phyloP scores from a whole-genome alignment of 108 stramenopile genomes.

The Skeletonema costatum region DNA sequence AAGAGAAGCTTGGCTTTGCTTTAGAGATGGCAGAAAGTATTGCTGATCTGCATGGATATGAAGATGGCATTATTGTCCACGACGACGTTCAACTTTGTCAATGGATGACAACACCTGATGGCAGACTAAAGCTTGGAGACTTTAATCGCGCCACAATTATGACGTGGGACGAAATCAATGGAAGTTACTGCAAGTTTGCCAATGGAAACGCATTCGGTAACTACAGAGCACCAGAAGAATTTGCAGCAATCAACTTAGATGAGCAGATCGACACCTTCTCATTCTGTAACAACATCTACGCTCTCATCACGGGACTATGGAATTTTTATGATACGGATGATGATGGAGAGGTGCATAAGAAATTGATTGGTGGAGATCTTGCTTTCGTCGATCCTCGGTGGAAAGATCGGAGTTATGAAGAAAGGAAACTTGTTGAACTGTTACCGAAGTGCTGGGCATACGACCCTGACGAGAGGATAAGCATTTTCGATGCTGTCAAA shows the following conservation, averaged over 20 bases:
- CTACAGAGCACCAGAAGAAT: constrained; percentile 70
- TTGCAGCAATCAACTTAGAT: constrained; percentile 45
- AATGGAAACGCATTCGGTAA: constrained; percentile 69
- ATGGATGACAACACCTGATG: constrained; percentile 67
- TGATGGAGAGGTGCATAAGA: constrained; percentile 54
- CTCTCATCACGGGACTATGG: constrained; percentile 62
- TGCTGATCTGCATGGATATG: constrained; percentile 74
- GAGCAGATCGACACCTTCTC: constrained; percentile 81
- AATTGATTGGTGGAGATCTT: constrained; percentile 53
- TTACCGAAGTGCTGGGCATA: constrained; percentile 76
- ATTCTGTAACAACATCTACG: constrained; percentile 78
- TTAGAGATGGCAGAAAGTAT: constrained; percentile 70
- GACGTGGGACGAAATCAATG: constrained; percentile 52
- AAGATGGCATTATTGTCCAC: constrained; percentile 69
- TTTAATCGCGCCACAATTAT: constrained; percentile 80
- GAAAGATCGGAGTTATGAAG: constrained; percentile 59
- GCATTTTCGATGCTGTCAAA: constrained; percentile 68
- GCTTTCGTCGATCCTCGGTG: constrained; percentile 75
- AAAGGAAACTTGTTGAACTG: constrained; percentile 66
- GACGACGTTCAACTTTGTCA: constrained; percentile 85
- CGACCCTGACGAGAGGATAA: constrained; percentile 63
- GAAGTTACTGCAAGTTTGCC: constrained; percentile 68
- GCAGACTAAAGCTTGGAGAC: constrained; percentile 71
- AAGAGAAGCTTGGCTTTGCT: constrained; percentile 68
- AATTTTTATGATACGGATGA: constrained; percentile 68